Evolutionary conservation across 2,329 filamentous ascomycete species (phyloP).

Genomic region (Aureobasidium melanogenum): DNA sequence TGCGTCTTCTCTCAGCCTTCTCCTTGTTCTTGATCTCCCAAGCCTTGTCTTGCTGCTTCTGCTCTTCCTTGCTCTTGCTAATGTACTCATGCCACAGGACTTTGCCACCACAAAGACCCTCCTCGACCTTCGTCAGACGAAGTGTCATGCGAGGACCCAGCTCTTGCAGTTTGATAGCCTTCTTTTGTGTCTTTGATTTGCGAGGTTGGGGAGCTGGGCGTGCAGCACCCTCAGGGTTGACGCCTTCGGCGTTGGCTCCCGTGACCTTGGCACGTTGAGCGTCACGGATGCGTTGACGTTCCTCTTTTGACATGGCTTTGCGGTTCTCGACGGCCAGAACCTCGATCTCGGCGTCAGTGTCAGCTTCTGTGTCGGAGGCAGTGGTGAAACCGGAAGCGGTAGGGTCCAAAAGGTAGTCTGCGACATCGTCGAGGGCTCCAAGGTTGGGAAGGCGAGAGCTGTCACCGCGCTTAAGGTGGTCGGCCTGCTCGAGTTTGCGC

Average conservation of each 20-base stretch:
- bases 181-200: constrained; percentile 56
- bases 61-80: constrained; percentile 70
- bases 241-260: constrained; percentile 14
- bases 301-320: constrained; percentile 51
- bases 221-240: constrained; percentile 15
- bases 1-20: constrained; percentile 71
- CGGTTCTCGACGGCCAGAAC: constrained; percentile 54
- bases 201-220: constrained; percentile 30
- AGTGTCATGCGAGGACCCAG: constrained; percentile 83
- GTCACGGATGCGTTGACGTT: constrained; percentile 34
- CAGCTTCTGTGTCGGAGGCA: constrained; percentile 83
- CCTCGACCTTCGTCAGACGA: constrained; percentile 89
- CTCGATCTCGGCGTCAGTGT: constrained; percentile 94
- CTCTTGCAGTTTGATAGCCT: constrained; percentile 86
- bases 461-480: constrained; percentile 58
- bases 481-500: constrained; percentile 73
- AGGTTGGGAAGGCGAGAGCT: constrained; percentile 64
- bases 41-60: constrained; percentile 67
- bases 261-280: constrained; percentile 12
- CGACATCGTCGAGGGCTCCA: constrained; percentile 82
- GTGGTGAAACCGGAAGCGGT: constrained; percentile 76
- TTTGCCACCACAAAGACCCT: constrained; percentile 80
- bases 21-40: constrained; percentile 73
- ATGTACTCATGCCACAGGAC: constrained; percentile 98
- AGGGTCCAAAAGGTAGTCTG: constrained; percentile 84